Evolutionary conservation across 345 rosid species (phyloP).

Genomic region (Sonneratia alba): DNA sequence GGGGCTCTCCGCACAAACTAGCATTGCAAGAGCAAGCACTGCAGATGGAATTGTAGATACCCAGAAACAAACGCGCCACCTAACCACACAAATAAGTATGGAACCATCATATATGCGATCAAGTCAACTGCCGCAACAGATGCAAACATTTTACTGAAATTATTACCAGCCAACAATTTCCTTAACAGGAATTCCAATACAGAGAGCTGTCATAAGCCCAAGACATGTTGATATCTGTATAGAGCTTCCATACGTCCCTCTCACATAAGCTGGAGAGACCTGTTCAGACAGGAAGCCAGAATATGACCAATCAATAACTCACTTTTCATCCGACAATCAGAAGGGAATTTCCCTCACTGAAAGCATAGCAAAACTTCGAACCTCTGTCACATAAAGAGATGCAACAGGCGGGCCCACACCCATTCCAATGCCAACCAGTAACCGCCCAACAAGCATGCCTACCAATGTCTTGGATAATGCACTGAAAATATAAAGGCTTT

Average conservation of each 20-base stretch:
- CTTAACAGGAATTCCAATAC: constrained; percentile 81
- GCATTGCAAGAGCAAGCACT: constrained; percentile 65
- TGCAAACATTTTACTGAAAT: neutral
- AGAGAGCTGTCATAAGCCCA: constrained; percentile 77
- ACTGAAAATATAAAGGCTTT: constrained; percentile 31
- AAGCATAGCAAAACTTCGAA: constrained; percentile 14
- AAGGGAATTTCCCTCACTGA: neutral
- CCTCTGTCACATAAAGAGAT: constrained; percentile 94
- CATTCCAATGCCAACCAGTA: constrained; percentile 91
- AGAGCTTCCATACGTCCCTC: constrained; percentile 96
- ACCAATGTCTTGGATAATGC: constrained; percentile 50
- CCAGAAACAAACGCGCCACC: constrained; percentile 99
- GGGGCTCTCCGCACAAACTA: constrained; percentile 79
- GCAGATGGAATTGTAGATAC: constrained; percentile 77
- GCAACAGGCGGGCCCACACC: constrained; percentile 92
- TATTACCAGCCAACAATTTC: constrained; percentile 72
- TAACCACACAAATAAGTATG: constrained; percentile 9
- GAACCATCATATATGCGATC: neutral
- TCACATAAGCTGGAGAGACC: constrained; percentile 89
- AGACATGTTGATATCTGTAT: constrained; percentile 93
- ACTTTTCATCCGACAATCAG: neutral
- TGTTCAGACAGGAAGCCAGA: constrained; percentile 21
- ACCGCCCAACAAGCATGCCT: constrained; percentile 81
- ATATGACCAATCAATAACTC: constrained; percentile 3
- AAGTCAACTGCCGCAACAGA: neutral